These are phyloP conservation scores for Fusarium miscanthi DNA, from an alignment of 2,329 filamentous ascomycete genomes.

Conservation along the genomic window DNA sequence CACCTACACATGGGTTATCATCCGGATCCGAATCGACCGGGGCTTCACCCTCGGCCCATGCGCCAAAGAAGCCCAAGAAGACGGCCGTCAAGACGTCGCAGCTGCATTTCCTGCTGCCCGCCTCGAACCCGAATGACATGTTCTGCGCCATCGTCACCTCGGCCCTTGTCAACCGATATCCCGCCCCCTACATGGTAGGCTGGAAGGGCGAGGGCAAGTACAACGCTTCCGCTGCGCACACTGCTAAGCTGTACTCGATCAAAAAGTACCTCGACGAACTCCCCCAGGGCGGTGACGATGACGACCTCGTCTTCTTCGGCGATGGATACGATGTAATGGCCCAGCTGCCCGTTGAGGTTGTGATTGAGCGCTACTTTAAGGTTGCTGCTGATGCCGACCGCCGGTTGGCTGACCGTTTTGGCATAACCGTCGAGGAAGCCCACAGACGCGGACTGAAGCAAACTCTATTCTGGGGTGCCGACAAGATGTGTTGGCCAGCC, in stretches of 20 bases:
- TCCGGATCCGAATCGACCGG: constrained; percentile 11
- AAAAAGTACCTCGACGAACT: constrained; percentile 55
- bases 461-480: constrained; percentile 57
- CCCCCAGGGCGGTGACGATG: constrained; percentile 49
- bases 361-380: constrained; percentile 71
- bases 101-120: constrained; percentile 54
- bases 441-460: constrained; percentile 49
- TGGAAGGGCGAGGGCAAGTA: constrained; percentile 50
- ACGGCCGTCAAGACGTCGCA: constrained; percentile 42
- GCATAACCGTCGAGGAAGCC: constrained; percentile 49
- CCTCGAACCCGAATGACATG: constrained; percentile 50
- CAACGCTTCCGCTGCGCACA: constrained; percentile 27
- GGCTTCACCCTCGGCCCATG: constrained; percentile 11
- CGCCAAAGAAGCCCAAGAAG: constrained; percentile 2
- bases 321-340: constrained; percentile 74
- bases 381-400: constrained; percentile 64
- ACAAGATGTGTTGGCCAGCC: constrained; percentile 51
- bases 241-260: constrained; percentile 45
- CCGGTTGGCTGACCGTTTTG: constrained; percentile 62
- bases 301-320: constrained; percentile 72
- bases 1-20: constrained; percentile 18
- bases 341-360: constrained; percentile 71
- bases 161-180: constrained; percentile 52
- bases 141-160: constrained; percentile 55
- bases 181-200: constrained; percentile 53